A percentile compares a stretch with the other conserved stretches of the same genome.
phyloP scores from a whole-genome alignment of 208 protist species.

The Trypanosoma caninum region DNA sequence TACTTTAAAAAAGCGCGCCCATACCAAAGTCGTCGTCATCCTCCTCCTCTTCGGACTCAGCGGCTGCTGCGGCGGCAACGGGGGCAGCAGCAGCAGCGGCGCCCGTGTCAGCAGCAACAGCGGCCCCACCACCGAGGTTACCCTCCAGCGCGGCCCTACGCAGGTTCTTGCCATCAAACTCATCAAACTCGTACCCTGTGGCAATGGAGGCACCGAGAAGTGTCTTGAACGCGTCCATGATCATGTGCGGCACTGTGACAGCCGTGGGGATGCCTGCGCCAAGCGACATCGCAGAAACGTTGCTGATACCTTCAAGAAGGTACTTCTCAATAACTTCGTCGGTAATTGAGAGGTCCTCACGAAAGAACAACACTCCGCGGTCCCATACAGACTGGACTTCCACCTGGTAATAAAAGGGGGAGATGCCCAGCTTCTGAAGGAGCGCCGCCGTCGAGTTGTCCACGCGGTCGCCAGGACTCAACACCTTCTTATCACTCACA shows the following conservation, averaged over 20 bases:
- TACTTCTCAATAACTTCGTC: slow-evolving; percentile 89
- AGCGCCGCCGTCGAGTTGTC: slow-evolving; percentile 96
- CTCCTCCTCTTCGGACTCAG: slow-evolving; percentile 49
- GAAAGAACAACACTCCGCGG: slow-evolving; percentile 92
- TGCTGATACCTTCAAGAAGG: slow-evolving; percentile 87
- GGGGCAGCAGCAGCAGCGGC: slow-evolving; percentile 36
- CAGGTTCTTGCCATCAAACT: slow-evolving; percentile 80
- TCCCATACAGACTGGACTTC: slow-evolving; percentile 94
- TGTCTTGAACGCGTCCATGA: slow-evolving; percentile 97
- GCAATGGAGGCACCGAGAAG: slow-evolving; percentile 94
- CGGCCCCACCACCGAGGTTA: slow-evolving; percentile 67
- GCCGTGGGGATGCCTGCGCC: slow-evolving; percentile 93
- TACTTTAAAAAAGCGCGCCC: slow-evolving; percentile 3
- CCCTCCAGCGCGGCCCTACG: slow-evolving; percentile 88
- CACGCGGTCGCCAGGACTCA: slow-evolving; percentile 96
- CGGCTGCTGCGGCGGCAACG: slow-evolving; percentile 30
- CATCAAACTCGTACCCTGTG: slow-evolving; percentile 92
- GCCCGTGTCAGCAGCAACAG: slow-evolving; percentile 52
- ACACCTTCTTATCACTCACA: slow-evolving; percentile 81
- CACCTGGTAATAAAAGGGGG: slow-evolving; percentile 98
- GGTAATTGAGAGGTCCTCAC: slow-evolving; percentile 94
- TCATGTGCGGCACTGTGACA: slow-evolving; percentile 94
- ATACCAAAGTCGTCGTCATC: slow-evolving; percentile 39
- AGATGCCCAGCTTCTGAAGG: slow-evolving; percentile 98
- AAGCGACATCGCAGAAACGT: slow-evolving; percentile 95